These are phyloP conservation scores for Suillus lakei DNA, from an alignment of 768 basidiomycete species.

Conservation along the genomic window DNA sequence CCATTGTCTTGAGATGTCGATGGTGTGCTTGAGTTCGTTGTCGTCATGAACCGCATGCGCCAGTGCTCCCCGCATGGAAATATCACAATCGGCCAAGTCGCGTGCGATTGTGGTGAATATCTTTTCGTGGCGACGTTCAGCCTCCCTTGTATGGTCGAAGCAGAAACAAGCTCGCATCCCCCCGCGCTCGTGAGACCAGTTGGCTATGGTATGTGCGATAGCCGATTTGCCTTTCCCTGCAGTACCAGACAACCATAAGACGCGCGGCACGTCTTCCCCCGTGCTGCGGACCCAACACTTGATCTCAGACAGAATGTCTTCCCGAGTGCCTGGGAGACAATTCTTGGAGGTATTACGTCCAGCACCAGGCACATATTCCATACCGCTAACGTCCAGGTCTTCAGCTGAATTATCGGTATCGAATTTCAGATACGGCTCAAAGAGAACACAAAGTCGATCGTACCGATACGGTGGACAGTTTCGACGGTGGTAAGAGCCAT, in stretches of 20 bases:
- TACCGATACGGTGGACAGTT: neutral
- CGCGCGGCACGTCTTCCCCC: neutral
- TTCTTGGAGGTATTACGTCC: neutral
- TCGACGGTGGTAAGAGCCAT: neutral
- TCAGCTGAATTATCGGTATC: neutral
- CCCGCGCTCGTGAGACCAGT: constrained; percentile 10
- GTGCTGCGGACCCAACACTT: constrained; percentile 15
- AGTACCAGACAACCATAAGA: constrained; percentile 19
- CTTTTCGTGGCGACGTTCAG: neutral
- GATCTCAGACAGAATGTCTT: constrained; percentile 17
- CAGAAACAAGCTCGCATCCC: constrained; percentile 20
- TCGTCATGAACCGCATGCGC: neutral
- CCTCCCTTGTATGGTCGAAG: constrained; percentile 13
- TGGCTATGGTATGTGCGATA: constrained; percentile 21
- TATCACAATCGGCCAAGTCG: neutral
- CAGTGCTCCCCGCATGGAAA: neutral
- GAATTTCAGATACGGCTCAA: neutral
- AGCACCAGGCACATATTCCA: constrained; percentile 1
- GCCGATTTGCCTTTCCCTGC: constrained; percentile 24
- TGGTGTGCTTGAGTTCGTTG: neutral
- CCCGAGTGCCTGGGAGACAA: constrained; percentile 21
- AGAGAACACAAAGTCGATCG: neutral
- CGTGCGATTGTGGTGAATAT: constrained; percentile 8
- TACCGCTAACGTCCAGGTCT: neutral
- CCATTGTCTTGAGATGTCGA: constrained; percentile 15